Percentiles rank a stretch among this genome's conserved stretches.
These are phyloP conservation scores for Mariannaea sp. DNA, from an alignment of 2,329 filamentous ascomycete species.

Conservation along the genomic window DNA sequence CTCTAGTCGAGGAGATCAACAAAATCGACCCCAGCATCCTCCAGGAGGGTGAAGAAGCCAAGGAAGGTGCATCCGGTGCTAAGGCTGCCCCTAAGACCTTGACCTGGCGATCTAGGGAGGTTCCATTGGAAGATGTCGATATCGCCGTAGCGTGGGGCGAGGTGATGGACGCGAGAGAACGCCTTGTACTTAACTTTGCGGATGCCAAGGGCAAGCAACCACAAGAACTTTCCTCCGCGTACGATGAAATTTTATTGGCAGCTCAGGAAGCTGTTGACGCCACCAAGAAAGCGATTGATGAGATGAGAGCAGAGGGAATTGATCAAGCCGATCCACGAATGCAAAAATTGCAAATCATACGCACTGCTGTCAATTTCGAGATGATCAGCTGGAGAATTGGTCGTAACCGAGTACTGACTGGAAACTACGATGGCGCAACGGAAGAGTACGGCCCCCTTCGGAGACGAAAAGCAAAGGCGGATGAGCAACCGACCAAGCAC, in stretches of 20 bases:
- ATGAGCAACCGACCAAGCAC: conserved; percentile 48
- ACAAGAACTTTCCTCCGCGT: conserved; percentile 79
- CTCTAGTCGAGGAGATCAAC: conserved; percentile 70
- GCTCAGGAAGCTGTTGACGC: conserved; percentile 95
- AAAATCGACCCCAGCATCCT: conserved; percentile 71
- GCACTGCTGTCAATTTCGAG: conserved; percentile 91
- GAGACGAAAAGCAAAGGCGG: conserved; percentile 52
- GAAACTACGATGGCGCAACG: conserved; percentile 76
- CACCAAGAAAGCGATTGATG: conserved; percentile 90
- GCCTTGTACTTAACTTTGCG: conserved; percentile 54
- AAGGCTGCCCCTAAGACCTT: conserved; percentile 73
- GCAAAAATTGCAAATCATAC: conserved; percentile 90
- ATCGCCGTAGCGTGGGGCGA: conserved; percentile 83
- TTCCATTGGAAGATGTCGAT: conserved; percentile 89
- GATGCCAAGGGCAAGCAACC: conserved; percentile 51
- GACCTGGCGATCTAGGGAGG: conserved; percentile 82
- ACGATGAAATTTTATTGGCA: conserved; percentile 86
- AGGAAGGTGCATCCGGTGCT: conserved; percentile 54
- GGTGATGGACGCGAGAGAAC: conserved; percentile 60
- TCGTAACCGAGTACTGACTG: conserved; percentile 86
- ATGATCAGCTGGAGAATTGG: conserved; percentile 95
- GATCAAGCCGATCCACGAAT: conserved; percentile 83
- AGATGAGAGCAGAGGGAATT: conserved; percentile 81
- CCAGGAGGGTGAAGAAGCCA: conserved; percentile 55
- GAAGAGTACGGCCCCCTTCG: conserved; percentile 55